Evolutionary conservation across 768 basidiomycete genomes (phyloP).

Genomic region (Rhizopogon salebrosus): DNA sequence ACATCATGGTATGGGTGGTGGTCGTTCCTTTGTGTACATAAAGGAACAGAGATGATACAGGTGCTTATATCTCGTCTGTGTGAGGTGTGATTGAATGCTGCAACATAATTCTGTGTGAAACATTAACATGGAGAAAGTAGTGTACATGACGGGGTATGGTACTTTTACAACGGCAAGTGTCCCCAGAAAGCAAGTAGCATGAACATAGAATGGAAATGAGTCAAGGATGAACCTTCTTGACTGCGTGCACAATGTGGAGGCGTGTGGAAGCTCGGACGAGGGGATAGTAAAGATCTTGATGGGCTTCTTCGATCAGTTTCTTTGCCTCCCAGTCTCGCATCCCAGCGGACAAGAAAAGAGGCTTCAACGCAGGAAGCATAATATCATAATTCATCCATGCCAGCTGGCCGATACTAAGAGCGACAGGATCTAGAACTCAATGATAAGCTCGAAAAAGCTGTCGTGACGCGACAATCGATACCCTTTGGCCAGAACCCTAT

Average conservation of each 20-base stretch:
- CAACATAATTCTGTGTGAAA: conserved; percentile 12
- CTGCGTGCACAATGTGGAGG: conserved; percentile 56
- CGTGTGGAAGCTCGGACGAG: conserved; percentile 44
- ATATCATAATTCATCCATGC: conserved; percentile 73
- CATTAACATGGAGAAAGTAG: conserved; percentile 48
- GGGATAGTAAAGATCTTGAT: conserved; percentile 61
- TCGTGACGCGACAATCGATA: conserved; percentile 4
- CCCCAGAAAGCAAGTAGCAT: conserved; percentile 10
- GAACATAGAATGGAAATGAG: background rate
- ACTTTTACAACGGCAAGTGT: conserved; percentile 20
- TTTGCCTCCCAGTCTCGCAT: conserved; percentile 50
- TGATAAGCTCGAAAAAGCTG: conserved; percentile 4
- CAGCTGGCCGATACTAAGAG: conserved; percentile 61
- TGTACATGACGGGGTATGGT: conserved; percentile 15
- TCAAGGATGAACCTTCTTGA: conserved; percentile 21
- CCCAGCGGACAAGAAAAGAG: conserved; percentile 50
- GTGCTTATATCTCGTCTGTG: conserved; percentile 35
- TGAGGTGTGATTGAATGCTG: conserved; percentile 26
- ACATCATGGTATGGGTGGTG: conserved; percentile 40
- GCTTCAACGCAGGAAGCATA: conserved; percentile 57
- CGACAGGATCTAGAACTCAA: conserved; percentile 41
- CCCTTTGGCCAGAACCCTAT: conserved; percentile 69
- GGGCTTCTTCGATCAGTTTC: conserved; percentile 55
- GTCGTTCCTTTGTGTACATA: conserved; percentile 52
- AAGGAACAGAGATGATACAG: conserved; percentile 59